A percentile compares a stretch with the other conserved stretches of the same genome.
Conservation (phyloP, 2,329 filamentous ascomycete genomes). For the Apiospora aurea region DNA sequence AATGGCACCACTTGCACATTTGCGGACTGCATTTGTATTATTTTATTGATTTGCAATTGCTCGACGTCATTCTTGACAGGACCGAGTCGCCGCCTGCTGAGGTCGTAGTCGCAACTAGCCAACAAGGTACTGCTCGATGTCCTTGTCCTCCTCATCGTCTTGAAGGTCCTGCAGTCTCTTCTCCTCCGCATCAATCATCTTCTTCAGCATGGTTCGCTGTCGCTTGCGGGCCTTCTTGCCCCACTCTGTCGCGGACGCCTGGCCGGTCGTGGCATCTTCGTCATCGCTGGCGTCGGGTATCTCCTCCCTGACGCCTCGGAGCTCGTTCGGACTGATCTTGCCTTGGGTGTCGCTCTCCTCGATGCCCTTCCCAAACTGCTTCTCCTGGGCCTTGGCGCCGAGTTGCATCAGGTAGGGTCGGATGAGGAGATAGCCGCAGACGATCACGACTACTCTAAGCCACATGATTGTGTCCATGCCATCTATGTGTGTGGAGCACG, state of each 20-base stretch:
- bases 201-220: slow-evolving; percentile 72
- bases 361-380: slow-evolving; percentile 63
- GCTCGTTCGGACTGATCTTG: slow-evolving; percentile 69
- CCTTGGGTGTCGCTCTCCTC: slow-evolving; percentile 54
- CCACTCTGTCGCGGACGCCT: slow-evolving; percentile 65
- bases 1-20: background rate
- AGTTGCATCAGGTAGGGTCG: slow-evolving; percentile 77
- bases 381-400: slow-evolving; percentile 68
- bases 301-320: slow-evolving; percentile 60
- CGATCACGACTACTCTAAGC: slow-evolving; percentile 74
- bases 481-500: background rate
- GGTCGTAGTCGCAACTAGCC: slow-evolving; percentile 21
- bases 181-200: slow-evolving; percentile 69
- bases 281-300: slow-evolving; percentile 62
- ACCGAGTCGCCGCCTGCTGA: background rate
- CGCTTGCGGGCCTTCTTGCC: slow-evolving; percentile 74
- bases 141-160: slow-evolving; percentile 75
- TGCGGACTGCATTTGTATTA: background rate
- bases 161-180: slow-evolving; percentile 59
- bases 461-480: slow-evolving; percentile 44
- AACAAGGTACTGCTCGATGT: slow-evolving; percentile 74
- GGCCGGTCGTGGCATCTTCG: slow-evolving; percentile 56
- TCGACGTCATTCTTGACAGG: background rate
- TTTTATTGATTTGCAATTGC: background rate
- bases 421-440: slow-evolving; percentile 76